A percentile compares a stretch with the other conserved stretches of the same genome.
phyloP scores from a whole-genome alignment of 2,329 filamentous ascomycete species.

The Penicillium sumatraense region DNA sequence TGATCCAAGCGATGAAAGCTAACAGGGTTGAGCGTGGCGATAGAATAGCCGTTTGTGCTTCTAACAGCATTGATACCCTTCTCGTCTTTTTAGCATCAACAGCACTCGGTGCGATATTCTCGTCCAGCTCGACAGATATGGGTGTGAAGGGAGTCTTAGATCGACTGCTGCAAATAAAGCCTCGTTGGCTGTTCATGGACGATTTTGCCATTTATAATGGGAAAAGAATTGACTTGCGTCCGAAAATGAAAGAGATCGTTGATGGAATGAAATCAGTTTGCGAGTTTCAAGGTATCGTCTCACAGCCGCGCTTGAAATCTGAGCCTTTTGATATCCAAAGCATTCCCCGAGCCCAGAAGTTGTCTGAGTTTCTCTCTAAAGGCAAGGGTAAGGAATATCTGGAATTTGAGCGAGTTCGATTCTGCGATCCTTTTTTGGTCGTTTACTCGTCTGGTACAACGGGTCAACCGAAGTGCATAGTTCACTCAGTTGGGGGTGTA shows the following conservation, averaged over 20 bases:
- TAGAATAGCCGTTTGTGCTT: slow-evolving; percentile 74
- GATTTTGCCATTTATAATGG: slow-evolving; percentile 81
- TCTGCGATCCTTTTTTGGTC: slow-evolving; percentile 76
- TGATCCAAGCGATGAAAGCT: slow-evolving; percentile 69
- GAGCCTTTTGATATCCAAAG: slow-evolving; percentile 14
- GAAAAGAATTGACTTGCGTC: slow-evolving; percentile 70
- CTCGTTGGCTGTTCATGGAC: slow-evolving; percentile 82
- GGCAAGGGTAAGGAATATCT: slow-evolving; percentile 38
- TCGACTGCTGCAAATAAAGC: slow-evolving; percentile 73
- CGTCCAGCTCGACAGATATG: slow-evolving; percentile 80
- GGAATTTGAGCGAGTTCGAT: slow-evolving; percentile 65
- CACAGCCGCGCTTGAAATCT: slow-evolving; percentile 15
- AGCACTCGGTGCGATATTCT: slow-evolving; percentile 76
- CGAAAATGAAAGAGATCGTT: slow-evolving; percentile 72
- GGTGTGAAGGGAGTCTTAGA: slow-evolving; percentile 78
- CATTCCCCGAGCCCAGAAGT: slow-evolving; percentile 11
- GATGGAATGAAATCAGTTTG: slow-evolving; percentile 63
- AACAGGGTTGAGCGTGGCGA: slow-evolving; percentile 73
- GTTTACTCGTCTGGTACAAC: slow-evolving; percentile 83
- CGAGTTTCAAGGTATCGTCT: slow-evolving; percentile 60
- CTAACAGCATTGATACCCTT: slow-evolving; percentile 75
- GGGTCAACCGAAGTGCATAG: slow-evolving; percentile 82
- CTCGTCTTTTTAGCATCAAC: slow-evolving; percentile 71
- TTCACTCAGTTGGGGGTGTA: slow-evolving; percentile 63
- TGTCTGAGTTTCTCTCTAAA: slow-evolving; percentile 13